Conservation (phyloP, 176 grass and related monocot genomes). For the Oryza nivara region DNA sequence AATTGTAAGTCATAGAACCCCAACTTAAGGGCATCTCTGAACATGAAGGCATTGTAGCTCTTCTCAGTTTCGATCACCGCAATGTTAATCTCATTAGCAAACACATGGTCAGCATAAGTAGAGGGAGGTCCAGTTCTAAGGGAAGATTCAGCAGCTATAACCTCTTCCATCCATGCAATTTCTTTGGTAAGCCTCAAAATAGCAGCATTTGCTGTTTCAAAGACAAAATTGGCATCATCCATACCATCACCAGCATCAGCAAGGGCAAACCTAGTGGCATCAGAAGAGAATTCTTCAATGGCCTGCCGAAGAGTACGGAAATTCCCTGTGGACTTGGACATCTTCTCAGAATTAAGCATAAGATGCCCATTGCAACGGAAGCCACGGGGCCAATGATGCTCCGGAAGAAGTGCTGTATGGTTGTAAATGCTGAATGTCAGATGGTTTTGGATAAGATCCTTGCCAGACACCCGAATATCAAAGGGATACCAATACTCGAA, state of each 20-base stretch:
- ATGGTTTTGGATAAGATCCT: slow-evolving; percentile 87
- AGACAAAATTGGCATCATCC: slow-evolving; percentile 92
- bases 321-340: slow-evolving; percentile 90
- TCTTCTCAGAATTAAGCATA: slow-evolving; percentile 90
- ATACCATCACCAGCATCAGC: slow-evolving; percentile 89
- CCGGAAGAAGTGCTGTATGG: slow-evolving; percentile 62
- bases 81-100: slow-evolving; percentile 80
- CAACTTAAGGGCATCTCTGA: slow-evolving; percentile 73
- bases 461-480: slow-evolving; percentile 82
- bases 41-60: slow-evolving; percentile 76
- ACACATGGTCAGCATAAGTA: slow-evolving; percentile 69
- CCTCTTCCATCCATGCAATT: slow-evolving; percentile 88
- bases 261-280: slow-evolving; percentile 84
- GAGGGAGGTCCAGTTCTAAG: slow-evolving; percentile 50
- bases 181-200: slow-evolving; percentile 82
- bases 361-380: slow-evolving; percentile 89
- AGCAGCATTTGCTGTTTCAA: slow-evolving; percentile 85
- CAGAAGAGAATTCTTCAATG: slow-evolving; percentile 67
- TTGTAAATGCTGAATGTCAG: slow-evolving; percentile 86
- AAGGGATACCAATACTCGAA: slow-evolving; percentile 94
- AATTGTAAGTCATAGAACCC: slow-evolving; percentile 85
- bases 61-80: slow-evolving; percentile 70
- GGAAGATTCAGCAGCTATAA: slow-evolving; percentile 60
- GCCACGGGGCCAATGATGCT: slow-evolving; percentile 74
- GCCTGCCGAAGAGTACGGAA: slow-evolving; percentile 72